Base-by-base conservation (phyloP, 2,329 filamentous ascomycete species). In the Xylaria sp. region DNA sequence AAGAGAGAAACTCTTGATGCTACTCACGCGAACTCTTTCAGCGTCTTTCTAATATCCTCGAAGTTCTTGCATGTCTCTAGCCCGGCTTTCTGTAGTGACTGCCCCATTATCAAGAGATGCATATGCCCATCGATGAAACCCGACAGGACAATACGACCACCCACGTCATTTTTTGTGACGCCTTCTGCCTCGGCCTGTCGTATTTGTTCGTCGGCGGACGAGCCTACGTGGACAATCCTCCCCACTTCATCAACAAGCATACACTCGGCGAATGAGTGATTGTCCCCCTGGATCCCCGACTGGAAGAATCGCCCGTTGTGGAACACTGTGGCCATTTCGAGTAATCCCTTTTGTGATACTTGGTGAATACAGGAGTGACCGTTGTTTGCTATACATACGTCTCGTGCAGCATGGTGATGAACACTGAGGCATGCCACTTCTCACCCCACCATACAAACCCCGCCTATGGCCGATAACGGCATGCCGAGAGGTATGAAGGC, bases 251-350 rank as follows among this genome's bases (percentile, higher is more conserved):
- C 75, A 63, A 82, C 75, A 5, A 84, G 74, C 74, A 83, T 74
- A 72, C 78, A 78, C 15, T 78, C 77, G 56, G 79, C 78, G 70
- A 84, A 84, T 9, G 71, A 68, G 65, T 75, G 72, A 49, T 72
- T 51, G 48, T 73, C 68, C 33, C 76, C 76, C 43, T 65, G 69
- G 3, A 67, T 60, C 23, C 69, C 86, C 13, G 79, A 81, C 12
- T 88, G 89, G 28, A 88, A 87, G 75, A 89, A 85, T 39, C 87
- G 91, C 82, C 89, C 86, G 2, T 82, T 85, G 57, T 80, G 82
- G 10, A 89, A 91, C 39, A 91, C 88, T 63, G 82, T 86, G 65
- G 79, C 82, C 55, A 83, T 89, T 12, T 66, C 23, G 54, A 56
- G 46, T n/a, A 15, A 60, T n/a, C 23, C 1, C 15, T 7, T 13